phyloP scores from a whole-genome alignment of 1,284 basidiomycete species.

The Ceratobasidium sp. region DNA sequence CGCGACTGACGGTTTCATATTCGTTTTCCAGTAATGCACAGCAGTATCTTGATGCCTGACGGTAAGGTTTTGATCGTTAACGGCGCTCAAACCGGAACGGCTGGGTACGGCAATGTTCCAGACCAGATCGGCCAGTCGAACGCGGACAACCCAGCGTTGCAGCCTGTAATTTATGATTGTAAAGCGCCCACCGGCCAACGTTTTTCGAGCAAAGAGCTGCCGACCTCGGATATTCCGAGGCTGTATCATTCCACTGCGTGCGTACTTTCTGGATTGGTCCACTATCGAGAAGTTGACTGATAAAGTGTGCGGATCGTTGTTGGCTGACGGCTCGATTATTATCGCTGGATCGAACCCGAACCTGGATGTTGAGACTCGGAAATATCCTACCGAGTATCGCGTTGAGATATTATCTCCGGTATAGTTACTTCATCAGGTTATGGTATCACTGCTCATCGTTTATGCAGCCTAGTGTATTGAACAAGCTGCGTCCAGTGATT shows the following conservation, averaged over 20 bases:
- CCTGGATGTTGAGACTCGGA: slow-evolving; percentile 69
- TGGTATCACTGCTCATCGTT: slow-evolving; percentile 72
- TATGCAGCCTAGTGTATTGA: neutral
- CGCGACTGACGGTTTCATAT: too few species aligned
- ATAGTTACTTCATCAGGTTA: slow-evolving; percentile 81
- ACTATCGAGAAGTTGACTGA: too few species aligned
- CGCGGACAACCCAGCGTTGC: slow-evolving; percentile 81
- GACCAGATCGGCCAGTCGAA: slow-evolving; percentile 81
- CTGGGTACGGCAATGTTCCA: slow-evolving; percentile 86
- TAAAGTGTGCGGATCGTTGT: slow-evolving; percentile 62
- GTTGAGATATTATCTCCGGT: slow-evolving; percentile 83
- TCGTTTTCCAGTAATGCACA: slow-evolving; percentile 65
- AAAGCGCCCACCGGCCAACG: slow-evolving; percentile 69
- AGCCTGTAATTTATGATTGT: slow-evolving; percentile 82
- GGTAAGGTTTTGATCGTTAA: slow-evolving; percentile 84
- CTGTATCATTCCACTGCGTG: slow-evolving; percentile 89
- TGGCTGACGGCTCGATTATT: slow-evolving; percentile 82
- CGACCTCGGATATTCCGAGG: slow-evolving; percentile 78
- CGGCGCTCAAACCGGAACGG: slow-evolving; percentile 80
- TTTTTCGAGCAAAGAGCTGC: slow-evolving; percentile 78
- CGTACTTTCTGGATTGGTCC: too few species aligned
- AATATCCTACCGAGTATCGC: slow-evolving; percentile 84
- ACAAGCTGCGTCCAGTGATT: neutral
- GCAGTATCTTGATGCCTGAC: slow-evolving; percentile 76
- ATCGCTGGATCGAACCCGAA: slow-evolving; percentile 91